A percentile compares a stretch with the other conserved stretches of the same genome.
These are phyloP conservation scores for Phytophthora capsici DNA, from an alignment of 352 stramenopile genomes.

Conservation along the genomic window DNA sequence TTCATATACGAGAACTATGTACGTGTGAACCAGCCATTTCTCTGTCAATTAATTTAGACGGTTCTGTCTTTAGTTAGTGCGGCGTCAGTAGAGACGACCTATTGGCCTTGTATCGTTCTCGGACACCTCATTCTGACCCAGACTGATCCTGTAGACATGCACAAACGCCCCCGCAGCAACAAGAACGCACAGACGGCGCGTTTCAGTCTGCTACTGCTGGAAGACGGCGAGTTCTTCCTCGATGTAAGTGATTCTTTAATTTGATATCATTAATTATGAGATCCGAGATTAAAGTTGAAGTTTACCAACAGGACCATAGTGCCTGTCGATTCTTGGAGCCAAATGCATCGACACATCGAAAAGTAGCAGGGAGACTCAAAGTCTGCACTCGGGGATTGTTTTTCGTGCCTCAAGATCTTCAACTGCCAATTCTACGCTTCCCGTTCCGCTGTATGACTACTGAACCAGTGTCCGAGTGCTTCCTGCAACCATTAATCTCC, in stretches of 20 bases:
- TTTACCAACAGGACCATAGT: slow-evolving; percentile 60
- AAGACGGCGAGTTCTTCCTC: slow-evolving; percentile 93
- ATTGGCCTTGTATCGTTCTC: neutral
- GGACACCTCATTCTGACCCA: neutral
- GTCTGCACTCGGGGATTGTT: slow-evolving; percentile 90
- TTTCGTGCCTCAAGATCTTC: slow-evolving; percentile 85
- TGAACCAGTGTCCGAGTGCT: slow-evolving; percentile 60
- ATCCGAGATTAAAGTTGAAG: slow-evolving; percentile 16
- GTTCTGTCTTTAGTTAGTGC: neutral
- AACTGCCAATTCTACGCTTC: slow-evolving; percentile 79
- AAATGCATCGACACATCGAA: slow-evolving; percentile 37
- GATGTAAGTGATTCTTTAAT: slow-evolving; percentile 56
- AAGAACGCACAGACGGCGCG: slow-evolving; percentile 58
- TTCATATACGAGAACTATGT: too few species aligned
- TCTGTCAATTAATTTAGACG: slow-evolving; percentile 9
- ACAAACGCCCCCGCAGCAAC: slow-evolving; percentile 30
- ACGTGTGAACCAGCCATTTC: neutral
- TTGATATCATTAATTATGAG: slow-evolving; percentile 17
- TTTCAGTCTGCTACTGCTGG: slow-evolving; percentile 92
- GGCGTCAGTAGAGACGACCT: neutral
- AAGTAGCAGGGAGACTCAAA: slow-evolving; percentile 71
- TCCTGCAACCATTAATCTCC: slow-evolving; percentile 31
- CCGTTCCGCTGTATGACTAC: slow-evolving; percentile 71
- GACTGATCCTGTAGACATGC: slow-evolving; percentile 17
- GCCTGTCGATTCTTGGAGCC: slow-evolving; percentile 68